Evolutionary conservation across 2,329 filamentous ascomycete genomes (phyloP).

Genomic region (Colletotrichum echinochloae): DNA sequence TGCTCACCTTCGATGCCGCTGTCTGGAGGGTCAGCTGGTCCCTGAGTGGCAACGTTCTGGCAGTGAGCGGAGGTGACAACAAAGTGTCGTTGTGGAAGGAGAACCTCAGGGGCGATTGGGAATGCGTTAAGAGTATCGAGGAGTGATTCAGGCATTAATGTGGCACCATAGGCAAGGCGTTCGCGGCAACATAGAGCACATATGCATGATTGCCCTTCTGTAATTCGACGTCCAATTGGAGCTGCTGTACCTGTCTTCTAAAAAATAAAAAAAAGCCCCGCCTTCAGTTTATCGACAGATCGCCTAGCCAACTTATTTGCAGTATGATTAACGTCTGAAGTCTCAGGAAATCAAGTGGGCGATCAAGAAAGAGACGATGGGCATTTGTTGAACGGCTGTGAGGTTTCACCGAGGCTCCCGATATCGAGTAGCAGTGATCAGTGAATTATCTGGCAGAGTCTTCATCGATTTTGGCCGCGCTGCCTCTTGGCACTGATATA

Average conservation of each 20-base stretch:
- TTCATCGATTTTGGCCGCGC: conserved; percentile 67
- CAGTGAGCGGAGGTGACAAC: conserved; percentile 94
- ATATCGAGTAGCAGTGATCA: conserved; percentile 65
- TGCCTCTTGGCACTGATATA: conserved; percentile 73
- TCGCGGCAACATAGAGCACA: conserved; percentile 46
- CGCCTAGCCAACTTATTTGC: not conserved
- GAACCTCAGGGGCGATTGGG: conserved; percentile 96
- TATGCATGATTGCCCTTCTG: not conserved
- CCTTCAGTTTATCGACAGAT: no score
- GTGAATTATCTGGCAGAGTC: conserved; percentile 59
- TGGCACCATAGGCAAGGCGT: conserved; percentile 50
- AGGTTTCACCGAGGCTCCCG: conserved; percentile 42
- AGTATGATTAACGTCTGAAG: not conserved
- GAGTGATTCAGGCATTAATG: conserved; percentile 65
- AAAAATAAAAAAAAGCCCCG: no score
- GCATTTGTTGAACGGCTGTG: conserved; percentile 43
- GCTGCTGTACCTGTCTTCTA: not conserved
- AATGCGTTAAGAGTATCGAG: conserved; percentile 96
- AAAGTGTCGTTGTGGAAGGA: conserved; percentile 99
- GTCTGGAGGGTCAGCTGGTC: conserved; percentile 99
- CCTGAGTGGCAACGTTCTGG: conserved; percentile 94
- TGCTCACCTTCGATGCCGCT: conserved; percentile 87
- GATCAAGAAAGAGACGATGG: not conserved
- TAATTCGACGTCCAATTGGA: conserved; percentile 1
- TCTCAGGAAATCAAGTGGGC: not conserved